phyloP scores from a whole-genome alignment of 768 basidiomycete species.

The Leucosporidium scottii region DNA sequence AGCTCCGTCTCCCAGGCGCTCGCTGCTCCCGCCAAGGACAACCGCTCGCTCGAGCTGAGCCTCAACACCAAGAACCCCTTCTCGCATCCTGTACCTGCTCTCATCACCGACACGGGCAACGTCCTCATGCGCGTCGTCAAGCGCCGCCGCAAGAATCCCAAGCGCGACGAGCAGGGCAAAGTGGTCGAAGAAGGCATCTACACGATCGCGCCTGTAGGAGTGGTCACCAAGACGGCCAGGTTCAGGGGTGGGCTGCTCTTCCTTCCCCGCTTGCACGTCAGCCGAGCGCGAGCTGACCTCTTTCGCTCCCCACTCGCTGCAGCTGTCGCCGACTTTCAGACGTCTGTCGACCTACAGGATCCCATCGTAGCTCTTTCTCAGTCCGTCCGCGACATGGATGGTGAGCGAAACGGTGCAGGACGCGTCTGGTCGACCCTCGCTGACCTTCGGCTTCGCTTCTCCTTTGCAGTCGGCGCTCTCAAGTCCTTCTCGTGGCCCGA shows the following conservation, averaged over 20 bases:
- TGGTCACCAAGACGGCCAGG: constrained; percentile 71
- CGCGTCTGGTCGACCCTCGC: background rate
- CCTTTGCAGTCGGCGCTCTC: constrained; percentile 60
- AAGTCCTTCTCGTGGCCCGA: constrained; percentile 61
- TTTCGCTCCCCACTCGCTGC: background rate
- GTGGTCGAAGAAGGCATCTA: constrained; percentile 52
- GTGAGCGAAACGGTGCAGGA: constrained; percentile 46
- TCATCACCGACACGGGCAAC: constrained; percentile 67
- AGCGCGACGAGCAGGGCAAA: constrained; percentile 15
- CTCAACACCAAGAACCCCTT: constrained; percentile 66
- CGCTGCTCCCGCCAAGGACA: background rate
- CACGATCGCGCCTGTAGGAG: constrained; percentile 63
- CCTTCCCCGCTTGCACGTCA: no score
- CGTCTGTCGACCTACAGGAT: constrained; percentile 50
- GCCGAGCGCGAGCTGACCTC: background rate
- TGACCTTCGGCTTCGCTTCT: constrained; percentile 6
- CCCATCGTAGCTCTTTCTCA: constrained; percentile 60
- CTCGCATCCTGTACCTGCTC: constrained; percentile 75
- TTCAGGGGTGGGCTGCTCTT: constrained; percentile 68
- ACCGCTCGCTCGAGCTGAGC: constrained; percentile 60
- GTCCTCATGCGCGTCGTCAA: constrained; percentile 77
- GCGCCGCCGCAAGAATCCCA: constrained; percentile 45
- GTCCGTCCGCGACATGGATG: constrained; percentile 73
- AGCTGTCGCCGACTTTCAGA: constrained; percentile 94
- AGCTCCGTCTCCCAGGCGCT: background rate